Conservation (phyloP, 108 stramenopile species). For the Mediolabrus comicus region DNA sequence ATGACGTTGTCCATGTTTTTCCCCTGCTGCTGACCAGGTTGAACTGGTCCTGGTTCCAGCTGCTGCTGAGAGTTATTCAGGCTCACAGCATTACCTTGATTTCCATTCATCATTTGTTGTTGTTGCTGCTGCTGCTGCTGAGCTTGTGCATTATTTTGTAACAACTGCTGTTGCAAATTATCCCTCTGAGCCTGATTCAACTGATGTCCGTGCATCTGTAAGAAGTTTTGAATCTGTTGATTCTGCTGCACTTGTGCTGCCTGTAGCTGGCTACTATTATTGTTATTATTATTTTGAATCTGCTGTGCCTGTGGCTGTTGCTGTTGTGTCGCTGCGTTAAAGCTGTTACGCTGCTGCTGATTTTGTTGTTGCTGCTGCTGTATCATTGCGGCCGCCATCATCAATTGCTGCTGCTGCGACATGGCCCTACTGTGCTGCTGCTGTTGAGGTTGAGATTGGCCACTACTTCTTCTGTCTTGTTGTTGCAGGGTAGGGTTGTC, state of each 20-base stretch:
- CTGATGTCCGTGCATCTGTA: conserved; percentile 27
- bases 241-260: conserved; percentile 56
- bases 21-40: neutral
- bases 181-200: conserved; percentile 21
- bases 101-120: neutral
- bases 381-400: conserved; percentile 14
- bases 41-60: neutral
- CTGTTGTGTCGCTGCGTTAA: neutral
- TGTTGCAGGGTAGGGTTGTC: neutral
- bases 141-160: neutral
- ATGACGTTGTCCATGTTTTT: conserved; percentile 25
- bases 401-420: conserved; percentile 16
- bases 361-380: neutral
- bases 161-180: conserved; percentile 25
- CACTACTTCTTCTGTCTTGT: neutral
- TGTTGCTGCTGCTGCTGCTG: neutral
- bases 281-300: conserved; percentile 27
- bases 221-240: conserved; percentile 22
- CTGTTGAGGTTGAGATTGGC: neutral
- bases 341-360: neutral
- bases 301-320: conserved; percentile 27
- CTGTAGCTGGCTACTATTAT: conserved; percentile 43
- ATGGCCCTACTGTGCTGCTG: conserved; percentile 1
- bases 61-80: neutral
- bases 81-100: neutral